A percentile compares a stretch with the other conserved stretches of the same genome.
These are phyloP conservation scores for Xylaria arbuscula DNA, from an alignment of 2,329 filamentous ascomycete genomes.

Conservation along the genomic window DNA sequence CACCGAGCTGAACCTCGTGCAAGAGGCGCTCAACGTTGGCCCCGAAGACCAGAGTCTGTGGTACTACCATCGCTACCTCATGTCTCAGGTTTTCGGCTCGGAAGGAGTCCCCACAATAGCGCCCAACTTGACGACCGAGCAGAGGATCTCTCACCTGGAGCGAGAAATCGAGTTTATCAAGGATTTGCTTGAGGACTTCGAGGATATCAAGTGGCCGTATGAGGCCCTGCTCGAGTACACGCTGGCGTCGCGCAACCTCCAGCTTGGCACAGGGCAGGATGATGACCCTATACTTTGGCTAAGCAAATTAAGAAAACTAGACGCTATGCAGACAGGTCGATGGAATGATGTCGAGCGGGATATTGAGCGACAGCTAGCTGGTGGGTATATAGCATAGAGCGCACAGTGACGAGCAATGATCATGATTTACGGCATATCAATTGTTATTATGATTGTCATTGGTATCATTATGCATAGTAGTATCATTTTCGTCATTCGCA, in stretches of 20 bases:
- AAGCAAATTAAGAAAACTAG: constrained; percentile 72
- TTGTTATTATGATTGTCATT: background rate
- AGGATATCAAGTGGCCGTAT: constrained; percentile 80
- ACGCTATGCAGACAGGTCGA: constrained; percentile 78
- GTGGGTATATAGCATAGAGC: constrained; percentile 24
- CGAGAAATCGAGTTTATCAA: constrained; percentile 80
- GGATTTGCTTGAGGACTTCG: constrained; percentile 70
- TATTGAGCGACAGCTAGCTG: constrained; percentile 43
- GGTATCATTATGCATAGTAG: background rate
- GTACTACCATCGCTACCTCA: constrained; percentile 94
- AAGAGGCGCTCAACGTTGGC: constrained; percentile 84
- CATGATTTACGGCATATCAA: constrained; percentile 9
- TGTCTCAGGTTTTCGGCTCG: constrained; percentile 71
- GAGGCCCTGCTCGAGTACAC: constrained; percentile 84
- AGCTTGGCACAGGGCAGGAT: constrained; percentile 57
- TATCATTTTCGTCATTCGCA: constrained; percentile 11
- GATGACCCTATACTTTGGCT: constrained; percentile 68
- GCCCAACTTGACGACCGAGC: constrained; percentile 67
- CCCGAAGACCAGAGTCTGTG: constrained; percentile 95
- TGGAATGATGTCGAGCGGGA: constrained; percentile 76
- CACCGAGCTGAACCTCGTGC: constrained; percentile 79
- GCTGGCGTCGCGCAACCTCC: constrained; percentile 66
- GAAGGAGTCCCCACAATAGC: constrained; percentile 68
- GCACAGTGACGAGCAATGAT: constrained; percentile 11
- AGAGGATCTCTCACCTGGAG: constrained; percentile 73